phyloP scores from a whole-genome alignment of 208 protist species.

The Leishmania mexicana region DNA sequence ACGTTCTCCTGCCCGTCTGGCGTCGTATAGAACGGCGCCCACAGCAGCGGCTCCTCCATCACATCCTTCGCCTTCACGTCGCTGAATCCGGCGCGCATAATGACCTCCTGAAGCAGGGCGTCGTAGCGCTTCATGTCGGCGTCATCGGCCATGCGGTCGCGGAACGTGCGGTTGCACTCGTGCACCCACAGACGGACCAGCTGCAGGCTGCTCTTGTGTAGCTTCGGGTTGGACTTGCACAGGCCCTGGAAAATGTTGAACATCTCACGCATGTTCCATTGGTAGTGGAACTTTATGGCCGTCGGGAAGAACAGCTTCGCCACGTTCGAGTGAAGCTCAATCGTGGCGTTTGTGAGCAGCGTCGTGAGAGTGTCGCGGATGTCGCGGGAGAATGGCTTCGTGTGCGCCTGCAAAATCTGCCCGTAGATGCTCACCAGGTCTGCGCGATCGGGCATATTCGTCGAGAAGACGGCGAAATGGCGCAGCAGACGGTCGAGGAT shows the following conservation, averaged over 20 bases:
- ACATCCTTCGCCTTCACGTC: constrained; percentile 88
- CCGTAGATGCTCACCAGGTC: constrained; percentile 95
- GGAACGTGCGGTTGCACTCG: constrained; percentile 97
- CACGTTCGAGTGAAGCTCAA: constrained; percentile 92
- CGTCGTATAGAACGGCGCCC: constrained; percentile 93
- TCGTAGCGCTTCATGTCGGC: constrained; percentile 93
- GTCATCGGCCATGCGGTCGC: constrained; percentile 94
- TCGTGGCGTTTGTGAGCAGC: constrained; percentile 90
- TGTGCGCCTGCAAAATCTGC: constrained; percentile 95
- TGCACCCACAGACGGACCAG: constrained; percentile 96
- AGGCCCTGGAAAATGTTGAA: constrained; percentile 97
- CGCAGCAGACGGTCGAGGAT: constrained; percentile 96
- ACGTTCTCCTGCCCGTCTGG: constrained; percentile 89
- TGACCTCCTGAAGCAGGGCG: constrained; percentile 87
- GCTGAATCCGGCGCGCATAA: constrained; percentile 76
- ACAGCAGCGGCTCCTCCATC: constrained; percentile 92
- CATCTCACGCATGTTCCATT: constrained; percentile 99
- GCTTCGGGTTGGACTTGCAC: constrained; percentile 88
- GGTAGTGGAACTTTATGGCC: constrained; percentile 99
- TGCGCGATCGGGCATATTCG: constrained; percentile 93
- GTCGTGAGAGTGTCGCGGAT: constrained; percentile 89
- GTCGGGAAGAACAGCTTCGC: constrained; percentile 97
- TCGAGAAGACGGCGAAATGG: constrained; percentile 97
- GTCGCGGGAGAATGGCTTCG: constrained; percentile 81
- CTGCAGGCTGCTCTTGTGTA: constrained; percentile 79